Base-by-base conservation (phyloP, 495 filamentous ascomycete genomes). In the Tirmania nivea region DNA sequence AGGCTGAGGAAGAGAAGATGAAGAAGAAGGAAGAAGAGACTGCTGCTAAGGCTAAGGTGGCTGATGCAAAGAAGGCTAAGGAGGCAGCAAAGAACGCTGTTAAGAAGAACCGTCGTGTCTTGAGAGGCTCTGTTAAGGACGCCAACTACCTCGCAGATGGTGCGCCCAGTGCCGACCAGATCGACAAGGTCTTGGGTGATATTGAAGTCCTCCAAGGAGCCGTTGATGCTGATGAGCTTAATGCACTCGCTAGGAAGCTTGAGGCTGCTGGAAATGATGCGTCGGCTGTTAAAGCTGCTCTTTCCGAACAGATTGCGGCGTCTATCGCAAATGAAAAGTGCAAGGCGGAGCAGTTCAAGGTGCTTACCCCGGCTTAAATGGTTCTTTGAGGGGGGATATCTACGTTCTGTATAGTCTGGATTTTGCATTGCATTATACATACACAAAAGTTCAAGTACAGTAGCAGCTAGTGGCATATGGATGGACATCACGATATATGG, bases 81-180 rank as follows among this genome's bases (percentile, higher is more conserved):
- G 90, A 97, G 68, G 90, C 89, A 35, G 84, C 83, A 6, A 97
- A 97, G 79, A 94, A 84, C 65, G 89, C 92, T 4, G 78, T 88
- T 59, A 97, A 97, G 84, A 96, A 96, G 82, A 96, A 97, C 73
- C 93, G 94, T 73, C 81, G 90, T 72, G 84, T 95, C 35, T 75
- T 96, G 55, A 84, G 89, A 64, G 78, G 75, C 35, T 82, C 81
- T 59, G 84, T 90, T 69, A 96, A 96, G 75, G 90, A 96, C 54
- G 86, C 79, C 60, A 94, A 94, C 74, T 97, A 96, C 77, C 83
- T 88, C 57, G 79, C 75, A 54, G 71, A 67, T 25, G 73, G 71
- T 10, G 71, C 73, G 14, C 77, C 76, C 34, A 76, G 83, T 60
- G 71, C 86, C 2, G 72, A 78, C 34, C 72, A 81, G 63, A 82